phyloP scores from a whole-genome alignment of 2,329 filamentous ascomycete genomes.

The Botryotinia convoluta region DNA sequence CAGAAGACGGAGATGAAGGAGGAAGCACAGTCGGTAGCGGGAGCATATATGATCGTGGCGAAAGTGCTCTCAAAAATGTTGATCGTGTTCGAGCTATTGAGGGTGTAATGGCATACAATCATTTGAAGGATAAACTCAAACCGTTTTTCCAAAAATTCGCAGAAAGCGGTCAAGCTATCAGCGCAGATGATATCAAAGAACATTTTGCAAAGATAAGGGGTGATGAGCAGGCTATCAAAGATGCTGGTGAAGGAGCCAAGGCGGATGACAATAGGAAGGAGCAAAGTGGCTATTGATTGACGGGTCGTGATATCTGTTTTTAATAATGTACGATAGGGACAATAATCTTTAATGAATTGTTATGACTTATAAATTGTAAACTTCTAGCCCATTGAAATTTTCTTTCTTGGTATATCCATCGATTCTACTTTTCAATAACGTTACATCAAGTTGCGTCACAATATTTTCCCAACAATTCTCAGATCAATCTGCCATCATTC shows the following conservation, averaged over 20 bases:
- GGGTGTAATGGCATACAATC: slow-evolving; percentile 97
- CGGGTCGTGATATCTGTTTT: not conserved
- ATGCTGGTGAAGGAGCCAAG: slow-evolving; percentile 35
- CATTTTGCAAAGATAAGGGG: slow-evolving; percentile 95
- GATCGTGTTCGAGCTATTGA: slow-evolving; percentile 93
- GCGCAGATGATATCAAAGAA: slow-evolving; percentile 91
- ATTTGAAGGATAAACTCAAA: slow-evolving; percentile 93
- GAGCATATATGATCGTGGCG: slow-evolving; percentile 84
- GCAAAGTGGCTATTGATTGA: slow-evolving; percentile 44
- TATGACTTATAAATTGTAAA: not conserved
- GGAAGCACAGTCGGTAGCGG: slow-evolving; percentile 68
- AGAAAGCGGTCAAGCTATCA: slow-evolving; percentile 81
- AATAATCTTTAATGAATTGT: not conserved
- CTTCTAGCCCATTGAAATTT: not conserved
- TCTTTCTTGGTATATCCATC: not conserved
- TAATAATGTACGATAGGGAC: not conserved
- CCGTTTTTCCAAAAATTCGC: slow-evolving; percentile 92
- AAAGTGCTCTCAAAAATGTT: slow-evolving; percentile 86
- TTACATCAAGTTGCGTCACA: not conserved
- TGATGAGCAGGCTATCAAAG: slow-evolving; percentile 59
- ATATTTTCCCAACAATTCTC: not conserved
- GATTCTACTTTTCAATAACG: not conserved
- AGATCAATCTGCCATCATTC: not conserved
- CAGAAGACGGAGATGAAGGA: slow-evolving; percentile 56
- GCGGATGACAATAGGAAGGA: slow-evolving; percentile 42